A percentile compares a stretch with the other conserved stretches of the same genome.
Evolutionary conservation across 1,284 basidiomycete genomes (phyloP).

Genomic region (Erythrobasidium hasegawianum): DNA sequence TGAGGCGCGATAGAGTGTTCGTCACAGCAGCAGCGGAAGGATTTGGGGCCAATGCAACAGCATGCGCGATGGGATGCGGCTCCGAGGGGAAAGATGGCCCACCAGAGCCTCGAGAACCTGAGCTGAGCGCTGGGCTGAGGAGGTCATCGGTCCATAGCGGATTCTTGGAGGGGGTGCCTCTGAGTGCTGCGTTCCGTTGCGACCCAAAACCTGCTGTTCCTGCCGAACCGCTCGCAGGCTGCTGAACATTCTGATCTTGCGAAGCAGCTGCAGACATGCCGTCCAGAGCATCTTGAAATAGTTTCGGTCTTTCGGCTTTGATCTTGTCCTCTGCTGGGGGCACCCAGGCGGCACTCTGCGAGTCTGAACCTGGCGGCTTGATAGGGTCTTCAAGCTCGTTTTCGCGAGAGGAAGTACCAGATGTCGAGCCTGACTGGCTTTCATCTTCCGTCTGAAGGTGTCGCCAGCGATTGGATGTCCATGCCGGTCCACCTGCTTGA

Average conservation of each 20-base stretch:
- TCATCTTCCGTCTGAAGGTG: slow-evolving; percentile 33
- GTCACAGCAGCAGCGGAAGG: slow-evolving; percentile 6
- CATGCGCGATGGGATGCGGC: background rate
- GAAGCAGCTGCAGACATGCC: background rate
- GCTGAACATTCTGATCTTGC: background rate
- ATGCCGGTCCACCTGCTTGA: background rate
- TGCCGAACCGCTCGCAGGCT: too few species aligned
- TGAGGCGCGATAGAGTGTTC: background rate
- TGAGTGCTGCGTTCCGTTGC: background rate
- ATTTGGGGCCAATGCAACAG: background rate
- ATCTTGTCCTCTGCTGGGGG: background rate
- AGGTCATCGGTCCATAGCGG: slow-evolving; percentile 23
- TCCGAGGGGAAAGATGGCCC: background rate
- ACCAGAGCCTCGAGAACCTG: background rate
- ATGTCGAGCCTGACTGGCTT: slow-evolving; percentile 20
- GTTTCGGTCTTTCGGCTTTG: slow-evolving; percentile 10
- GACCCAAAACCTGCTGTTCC: too few species aligned
- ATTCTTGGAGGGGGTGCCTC: slow-evolving; percentile 9
- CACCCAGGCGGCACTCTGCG: too few species aligned
- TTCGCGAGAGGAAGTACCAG: slow-evolving; percentile 7
- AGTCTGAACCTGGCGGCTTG: too few species aligned
- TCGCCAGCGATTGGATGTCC: slow-evolving; percentile 27
- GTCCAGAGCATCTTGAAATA: background rate
- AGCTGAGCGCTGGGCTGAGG: slow-evolving; percentile 8
- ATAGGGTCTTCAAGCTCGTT: slow-evolving; percentile 13